Conservation (phyloP, 2,329 filamentous ascomycete species). For the Tothia fuscella region DNA sequence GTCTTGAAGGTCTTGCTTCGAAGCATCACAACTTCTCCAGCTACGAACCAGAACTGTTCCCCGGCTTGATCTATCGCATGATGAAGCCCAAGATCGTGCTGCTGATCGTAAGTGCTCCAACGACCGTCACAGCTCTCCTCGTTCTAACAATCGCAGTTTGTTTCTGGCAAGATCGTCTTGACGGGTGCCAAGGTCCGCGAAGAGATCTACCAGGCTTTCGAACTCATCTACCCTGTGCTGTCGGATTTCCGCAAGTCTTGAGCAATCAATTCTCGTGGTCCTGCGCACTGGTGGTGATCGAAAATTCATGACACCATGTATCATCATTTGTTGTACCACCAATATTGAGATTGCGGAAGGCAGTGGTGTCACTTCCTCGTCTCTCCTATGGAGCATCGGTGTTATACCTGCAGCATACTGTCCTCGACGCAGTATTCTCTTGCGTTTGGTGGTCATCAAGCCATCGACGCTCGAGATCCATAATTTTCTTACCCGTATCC, state of each 20-base stretch:
- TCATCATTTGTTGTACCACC: too few species aligned
- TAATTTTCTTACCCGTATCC: conserved; percentile 1
- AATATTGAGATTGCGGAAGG: too few species aligned
- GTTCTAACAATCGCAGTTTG: conserved; percentile 42
- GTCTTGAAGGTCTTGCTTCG: conserved; percentile 86
- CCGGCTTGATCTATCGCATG: conserved; percentile 99
- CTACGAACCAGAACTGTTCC: conserved; percentile 97
- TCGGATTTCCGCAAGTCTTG: conserved; percentile 59
- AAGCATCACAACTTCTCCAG: conserved; percentile 99
- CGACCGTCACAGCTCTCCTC: conserved; percentile 54
- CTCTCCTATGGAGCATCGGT: too few species aligned
- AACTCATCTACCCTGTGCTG: conserved; percentile 79
- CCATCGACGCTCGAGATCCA: neutral
- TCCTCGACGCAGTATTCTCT: neutral
- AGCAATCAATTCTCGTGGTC: conserved; percentile 13
- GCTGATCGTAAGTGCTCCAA: conserved; percentile 93
- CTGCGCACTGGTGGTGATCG: neutral
- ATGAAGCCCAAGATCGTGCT: conserved; percentile 99
- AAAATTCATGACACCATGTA: conserved; percentile 1
- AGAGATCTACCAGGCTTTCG: conserved; percentile 54
- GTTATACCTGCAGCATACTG: conserved; percentile 4
- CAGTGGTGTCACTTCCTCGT: too few species aligned
- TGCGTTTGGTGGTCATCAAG: neutral
- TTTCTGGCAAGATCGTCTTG: conserved; percentile 84
- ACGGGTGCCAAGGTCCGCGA: conserved; percentile 96